Evolutionary conservation across 768 basidiomycete species (phyloP), one percentile per base, ranked within the genome.

Genomic region (Lactifluus echinatus): DNA sequence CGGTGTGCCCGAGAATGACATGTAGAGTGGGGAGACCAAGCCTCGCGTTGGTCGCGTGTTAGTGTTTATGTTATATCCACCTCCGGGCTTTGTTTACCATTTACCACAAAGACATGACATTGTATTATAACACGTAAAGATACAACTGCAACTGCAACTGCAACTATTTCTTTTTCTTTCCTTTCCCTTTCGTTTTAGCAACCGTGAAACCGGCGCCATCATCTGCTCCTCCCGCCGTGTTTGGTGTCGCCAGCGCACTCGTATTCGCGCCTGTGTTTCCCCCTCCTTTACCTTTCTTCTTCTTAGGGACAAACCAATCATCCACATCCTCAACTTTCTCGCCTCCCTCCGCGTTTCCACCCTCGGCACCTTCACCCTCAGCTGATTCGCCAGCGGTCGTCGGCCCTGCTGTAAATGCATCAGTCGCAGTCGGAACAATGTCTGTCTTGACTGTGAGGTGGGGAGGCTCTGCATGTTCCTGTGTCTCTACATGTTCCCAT

Each of bases 1-100:
- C 56, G 88, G 86, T 70, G 88, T 89, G 71, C 82, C 79, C 69
- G 85, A 79, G 82, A 91, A 91, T 72, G 87, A 89, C 88, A 91
- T 91, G 78, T 76, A 77, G 43, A 11, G 37, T 14, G 33, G 33
- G 2, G 40, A 55, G 15, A n/a, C 15, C 36, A 39, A 19, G 29
- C 52, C 57, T 59, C 52, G 57, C 57, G 40, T 45, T 54, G 14
- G 26, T 55, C 57, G 57, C 57, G 53, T 59, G 58, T 59, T 53
- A 45, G 43, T 34, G 12, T 21, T 17, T 0, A 24, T 2, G 34
- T 34, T 34, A 14, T 5, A 11, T 31, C 31, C 2, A 31, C 11
- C 47, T 44, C 36, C 31, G 24, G n/a, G 2, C 56, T 53, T 57
- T 56, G 56, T 56, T 56, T 56, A 39, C 40, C n/a, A n/a, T n/a